Conservation (phyloP, 306 rosid species). For the Vicia faba region DNA sequence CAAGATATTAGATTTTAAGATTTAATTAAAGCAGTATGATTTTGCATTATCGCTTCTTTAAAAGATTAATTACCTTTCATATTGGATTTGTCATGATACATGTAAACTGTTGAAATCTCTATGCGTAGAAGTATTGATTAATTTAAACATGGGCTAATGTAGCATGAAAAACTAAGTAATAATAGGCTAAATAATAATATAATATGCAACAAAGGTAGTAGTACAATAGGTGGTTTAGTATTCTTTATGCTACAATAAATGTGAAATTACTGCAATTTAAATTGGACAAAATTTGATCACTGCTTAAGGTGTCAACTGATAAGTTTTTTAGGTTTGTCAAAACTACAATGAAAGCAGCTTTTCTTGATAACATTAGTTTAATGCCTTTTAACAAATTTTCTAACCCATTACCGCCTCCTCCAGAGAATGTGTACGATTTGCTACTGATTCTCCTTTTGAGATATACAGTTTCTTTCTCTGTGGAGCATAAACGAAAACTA, state of each 20-base stretch:
- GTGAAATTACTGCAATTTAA: conserved; percentile 21
- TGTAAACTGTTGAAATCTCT: background rate
- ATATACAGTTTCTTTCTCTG: conserved; percentile 11
- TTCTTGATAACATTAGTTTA: conserved; percentile 33
- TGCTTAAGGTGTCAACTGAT: background rate
- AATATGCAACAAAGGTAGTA: background rate
- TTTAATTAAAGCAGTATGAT: conserved; percentile 16
- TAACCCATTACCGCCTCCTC: conserved; percentile 2
- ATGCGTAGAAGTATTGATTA: conserved; percentile 6
- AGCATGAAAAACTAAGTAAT: background rate
- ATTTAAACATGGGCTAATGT: background rate
- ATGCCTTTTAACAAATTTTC: conserved; percentile 28
- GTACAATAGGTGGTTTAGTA: background rate
- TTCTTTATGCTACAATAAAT: background rate
- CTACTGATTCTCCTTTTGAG: conserved; percentile 11
- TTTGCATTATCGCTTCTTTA: conserved; percentile 19
- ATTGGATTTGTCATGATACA: conserved; percentile 16
- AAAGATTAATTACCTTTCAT: conserved; percentile 17
- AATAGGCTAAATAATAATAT: background rate
- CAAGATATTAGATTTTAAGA: conserved; percentile 34
- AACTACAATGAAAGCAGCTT: conserved; percentile 30
- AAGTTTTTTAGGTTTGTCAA: conserved; percentile 22
- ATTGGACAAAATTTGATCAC: conserved; percentile 21
- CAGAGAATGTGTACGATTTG: background rate
- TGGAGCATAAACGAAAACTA: conserved; percentile 31